Evolutionary conservation across 2,329 filamentous ascomycete species (phyloP).

Genomic region (Arthrobotrys entomopaga): DNA sequence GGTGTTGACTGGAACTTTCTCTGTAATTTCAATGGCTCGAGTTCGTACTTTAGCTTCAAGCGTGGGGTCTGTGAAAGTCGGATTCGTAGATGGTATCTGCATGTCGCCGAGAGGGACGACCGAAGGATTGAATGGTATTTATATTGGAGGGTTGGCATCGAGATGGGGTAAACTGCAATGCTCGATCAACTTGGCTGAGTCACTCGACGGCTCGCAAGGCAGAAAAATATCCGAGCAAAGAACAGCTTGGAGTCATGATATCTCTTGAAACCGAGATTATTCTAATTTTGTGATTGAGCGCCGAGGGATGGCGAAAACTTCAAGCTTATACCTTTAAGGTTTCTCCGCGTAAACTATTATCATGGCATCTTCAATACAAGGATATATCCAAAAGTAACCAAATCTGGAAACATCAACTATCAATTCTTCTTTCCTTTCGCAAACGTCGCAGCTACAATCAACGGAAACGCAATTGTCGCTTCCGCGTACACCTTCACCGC

Average conservation of each 20-base stretch:
- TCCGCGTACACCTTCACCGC: conserved; percentile 84
- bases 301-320: not conserved
- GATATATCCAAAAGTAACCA: not conserved
- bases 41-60: not conserved
- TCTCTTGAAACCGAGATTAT: not conserved
- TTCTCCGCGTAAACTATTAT: not conserved
- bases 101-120: not conserved
- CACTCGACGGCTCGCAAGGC: conserved; percentile 28
- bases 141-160: conserved; percentile 8
- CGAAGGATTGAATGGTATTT: conserved; percentile 3
- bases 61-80: not conserved
- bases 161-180: not conserved
- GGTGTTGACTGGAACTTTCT: not conserved
- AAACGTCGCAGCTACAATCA: conserved; percentile 75
- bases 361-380: not conserved
- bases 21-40: not conserved
- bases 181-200: not conserved
- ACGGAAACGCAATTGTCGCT: conserved; percentile 73
- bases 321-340: not conserved
- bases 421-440: conserved; percentile 62
- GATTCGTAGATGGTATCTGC: not conserved
- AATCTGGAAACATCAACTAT: not conserved
- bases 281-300: no score
- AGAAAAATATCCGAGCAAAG: conserved; percentile 16
- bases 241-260: not conserved